phyloP scores from a whole-genome alignment of 2,329 filamentous ascomycete genomes.

The Aspergillus pseudoviridinutans region DNA sequence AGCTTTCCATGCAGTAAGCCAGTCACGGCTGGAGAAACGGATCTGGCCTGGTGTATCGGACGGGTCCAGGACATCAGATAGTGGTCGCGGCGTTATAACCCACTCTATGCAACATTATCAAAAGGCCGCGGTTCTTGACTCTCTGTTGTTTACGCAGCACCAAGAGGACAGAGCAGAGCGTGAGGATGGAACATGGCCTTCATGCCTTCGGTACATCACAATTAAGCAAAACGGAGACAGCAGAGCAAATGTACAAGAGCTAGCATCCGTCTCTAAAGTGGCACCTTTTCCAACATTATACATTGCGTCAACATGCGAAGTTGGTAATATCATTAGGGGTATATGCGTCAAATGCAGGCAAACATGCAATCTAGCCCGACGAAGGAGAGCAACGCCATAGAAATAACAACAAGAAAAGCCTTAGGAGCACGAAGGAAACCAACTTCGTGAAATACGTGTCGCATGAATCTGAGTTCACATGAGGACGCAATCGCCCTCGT shows the following conservation, averaged over 20 bases:
- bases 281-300: conserved; percentile 3
- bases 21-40: not conserved
- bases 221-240: not conserved
- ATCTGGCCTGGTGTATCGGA: not conserved
- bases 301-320: not conserved
- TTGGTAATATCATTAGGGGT: conserved; percentile 2
- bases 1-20: not conserved
- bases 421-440: not conserved
- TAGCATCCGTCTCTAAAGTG: not conserved
- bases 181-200: not conserved
- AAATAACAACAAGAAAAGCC: conserved; percentile 4
- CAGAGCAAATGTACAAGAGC: not conserved
- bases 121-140: not conserved
- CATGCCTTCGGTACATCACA: not conserved
- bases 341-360: conserved; percentile 6
- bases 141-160: not conserved
- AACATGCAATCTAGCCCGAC: not conserved
- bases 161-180: not conserved
- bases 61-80: not conserved
- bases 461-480: conserved; percentile 29
- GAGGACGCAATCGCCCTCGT: conserved; percentile 75
- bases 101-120: not conserved
- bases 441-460: not conserved
- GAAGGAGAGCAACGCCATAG: not conserved
- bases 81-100: not conserved